Base-by-base conservation (phyloP, 768 basidiomycete genomes). In the Rhizopogon vulgaris region DNA sequence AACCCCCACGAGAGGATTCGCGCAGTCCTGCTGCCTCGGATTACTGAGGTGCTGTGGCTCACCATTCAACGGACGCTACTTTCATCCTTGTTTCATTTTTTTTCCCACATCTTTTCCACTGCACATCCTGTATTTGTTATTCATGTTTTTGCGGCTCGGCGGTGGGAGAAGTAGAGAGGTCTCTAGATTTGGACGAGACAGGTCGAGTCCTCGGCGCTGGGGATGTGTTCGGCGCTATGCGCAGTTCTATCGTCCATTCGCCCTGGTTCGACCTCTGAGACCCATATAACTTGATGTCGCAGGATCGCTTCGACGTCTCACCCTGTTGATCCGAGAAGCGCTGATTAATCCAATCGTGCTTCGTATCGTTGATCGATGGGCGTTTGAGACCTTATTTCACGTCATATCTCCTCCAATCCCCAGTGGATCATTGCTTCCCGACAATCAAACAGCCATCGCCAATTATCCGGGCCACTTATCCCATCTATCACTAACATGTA, bases 1-100 rank as follows among this genome's bases (percentile, higher is more conserved):
- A 80, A 48, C 76, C 78, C 34, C 79, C 82, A 17, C 79, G 76
- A 48, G 85, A 84, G 63, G 80, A 80, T 58, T 85, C 84, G 7
- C 84, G 69, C 24, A 69, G 67, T 53, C 67, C 67, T 28, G 59
- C 65, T 45, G 30, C 52, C 28, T 68, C 67, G 5, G 67, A 70
- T 18, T 68, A 70, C 58, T 68, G 58, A 67, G 52, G 49, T 34
- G 57, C 51, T 56, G 37, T 49, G 63, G 48, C 58, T 54, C 28
- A 41, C 40, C 52, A 59, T 42, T 57, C 60, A 58, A 53, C 48
- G 61, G 59, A 68, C 68, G 32, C 57, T 62, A 38, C 58, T 65
- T 59, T 57, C 58, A 49, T 57, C 56, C 56, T 56, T 70, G 58
- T 67, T 68, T 67, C 69, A 63, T 70, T 52, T 61, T 58, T 61